These are phyloP conservation scores for Choricystis sp. DNA, from an alignment of 139 green algal genomes.

Conservation along the genomic window DNA sequence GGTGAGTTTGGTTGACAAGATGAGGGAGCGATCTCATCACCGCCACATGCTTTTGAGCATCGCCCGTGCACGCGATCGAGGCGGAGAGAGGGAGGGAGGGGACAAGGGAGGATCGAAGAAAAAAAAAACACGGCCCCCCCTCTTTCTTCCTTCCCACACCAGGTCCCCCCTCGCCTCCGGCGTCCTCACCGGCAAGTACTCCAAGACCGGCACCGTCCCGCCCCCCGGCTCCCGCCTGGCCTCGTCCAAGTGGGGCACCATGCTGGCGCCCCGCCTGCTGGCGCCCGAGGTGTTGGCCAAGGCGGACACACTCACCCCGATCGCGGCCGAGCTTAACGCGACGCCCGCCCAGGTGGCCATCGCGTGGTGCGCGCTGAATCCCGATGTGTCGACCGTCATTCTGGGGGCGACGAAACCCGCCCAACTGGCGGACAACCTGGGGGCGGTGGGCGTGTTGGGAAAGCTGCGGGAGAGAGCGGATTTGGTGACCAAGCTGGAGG, in stretches of 20 bases:
- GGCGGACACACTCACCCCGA: conserved; percentile 40
- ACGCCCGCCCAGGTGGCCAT: conserved; percentile 53
- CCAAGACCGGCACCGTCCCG: conserved; percentile 22
- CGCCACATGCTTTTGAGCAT: too few species aligned
- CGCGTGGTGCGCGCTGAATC: conserved; percentile 61
- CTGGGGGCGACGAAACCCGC: conserved; percentile 41
- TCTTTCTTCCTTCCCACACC: conserved; percentile 15
- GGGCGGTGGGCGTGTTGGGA: conserved; percentile 35
- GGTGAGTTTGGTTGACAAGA: too few species aligned
- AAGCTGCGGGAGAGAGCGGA: conserved; percentile 51
- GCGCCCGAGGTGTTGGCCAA: conserved; percentile 34
- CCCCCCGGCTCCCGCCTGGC: conserved; percentile 45
- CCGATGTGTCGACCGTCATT: conserved; percentile 58
- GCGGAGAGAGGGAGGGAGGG: too few species aligned
- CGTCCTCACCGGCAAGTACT: conserved; percentile 77
- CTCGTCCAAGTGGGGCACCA: conserved; percentile 51
- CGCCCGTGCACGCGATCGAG: too few species aligned
- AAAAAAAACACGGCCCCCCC: too few species aligned
- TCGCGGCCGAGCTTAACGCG: conserved; percentile 51
- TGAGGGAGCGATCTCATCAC: too few species aligned
- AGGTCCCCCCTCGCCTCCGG: conserved; percentile 63
- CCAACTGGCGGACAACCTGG: conserved; percentile 63
- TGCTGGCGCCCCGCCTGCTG: conserved; percentile 23
- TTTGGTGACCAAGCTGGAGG: conserved; percentile 16
- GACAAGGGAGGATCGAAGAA: too few species aligned